Base-by-base conservation (phyloP, 805 yeast species). In the Candida easanensis region DNA sequence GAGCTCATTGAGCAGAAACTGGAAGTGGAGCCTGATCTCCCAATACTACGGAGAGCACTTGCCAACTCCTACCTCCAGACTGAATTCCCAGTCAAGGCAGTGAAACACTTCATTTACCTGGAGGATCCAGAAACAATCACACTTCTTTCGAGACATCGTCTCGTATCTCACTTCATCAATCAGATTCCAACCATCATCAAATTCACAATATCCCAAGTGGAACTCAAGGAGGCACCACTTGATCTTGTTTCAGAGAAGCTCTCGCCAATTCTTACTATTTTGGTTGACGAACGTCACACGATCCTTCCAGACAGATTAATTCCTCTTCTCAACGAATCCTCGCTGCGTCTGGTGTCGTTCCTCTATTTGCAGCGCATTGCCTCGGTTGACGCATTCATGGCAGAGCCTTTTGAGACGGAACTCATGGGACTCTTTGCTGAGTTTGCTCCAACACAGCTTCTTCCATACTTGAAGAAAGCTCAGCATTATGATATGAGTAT, bases 201-300 rank as follows among this genome's bases (percentile, higher is more conserved):
- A 19, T 50, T 78, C 5, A 65, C 74, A 4, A 66, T 77, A 15
- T 44, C 68, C 2, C 46, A 56, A 1, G 58, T 65, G 1, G 75
- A 73, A 16, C 49, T 78, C 2, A 54, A 60, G 9, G 57, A 60
- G 3, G 58, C 73, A 4, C 69, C 82, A 1, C 60, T 50, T 19
- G 47, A 46, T 4, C 37, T 50, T 13, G 39, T 51, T 9, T 39
- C 46, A 10, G 53, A 58, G 1, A 63, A 62, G 18, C 57, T 84
- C 6, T 38, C 48, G 2, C 74, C 73, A 14, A 63, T 80, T 1
- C 66, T 87, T 6, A 60, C 69, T 4, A 64, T 86, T 6, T 65
- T 88, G 23, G 82, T 83, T 3, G 78, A 75, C 10, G 77, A 77
- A 38, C 69, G 88, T 33, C 85, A 82, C 51, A 88, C 85, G 53